Base-by-base conservation (phyloP, 2,329 filamentous ascomycete species). In the Sporothrix euskadiensis region DNA sequence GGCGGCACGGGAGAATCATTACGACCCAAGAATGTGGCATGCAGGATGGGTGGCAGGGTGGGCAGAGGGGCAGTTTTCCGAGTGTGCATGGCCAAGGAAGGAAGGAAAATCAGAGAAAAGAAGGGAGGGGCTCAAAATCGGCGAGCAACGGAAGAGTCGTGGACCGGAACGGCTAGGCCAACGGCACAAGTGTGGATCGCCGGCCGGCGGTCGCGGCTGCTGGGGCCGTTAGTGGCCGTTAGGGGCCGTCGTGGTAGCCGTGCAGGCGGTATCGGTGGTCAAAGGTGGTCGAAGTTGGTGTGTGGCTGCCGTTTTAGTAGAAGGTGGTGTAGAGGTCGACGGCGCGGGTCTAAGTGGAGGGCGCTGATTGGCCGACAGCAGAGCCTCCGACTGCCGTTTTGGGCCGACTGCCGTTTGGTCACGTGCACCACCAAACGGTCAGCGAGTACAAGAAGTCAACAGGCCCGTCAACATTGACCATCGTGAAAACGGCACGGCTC, bases 141-240 rank as follows among this genome's bases (percentile, higher is more conserved):
- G 72, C 72, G 72, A 71, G 49, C 35, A 39, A 68, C 72, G 69
- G 72, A 71, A 68, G 57, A 59, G 52, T 71, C 72, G 63, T 56
- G 41, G 61, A 22, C 69, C 72, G 72, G 72, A 49, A 71, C 72
- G 72, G 70, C 69, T 69, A 41, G 12, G 47, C 47, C 30, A 54
- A 54, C 66, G 66, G 66, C 65, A 52, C 47, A 52, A 22, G 26
- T 32, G 72, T 73, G 57, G 65, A 49, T 70, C 47, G 30, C 65
- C 72, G 54, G 72, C 57, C 72, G 72, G 47, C 69, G 69, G 69
- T 32, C 9, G 69, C 69, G 69, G 57, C 69, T 56, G 69, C 69
- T 71, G 66, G 54, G 52, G 56, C 56, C 56, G 65, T 39, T 70
- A 16, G 57, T n/a, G 57, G 65, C 65, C 71, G 65, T 72, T n/a